phyloP scores from a whole-genome alignment of 1,139 yeast genomes.

The Pneumocystis canis region DNA sequence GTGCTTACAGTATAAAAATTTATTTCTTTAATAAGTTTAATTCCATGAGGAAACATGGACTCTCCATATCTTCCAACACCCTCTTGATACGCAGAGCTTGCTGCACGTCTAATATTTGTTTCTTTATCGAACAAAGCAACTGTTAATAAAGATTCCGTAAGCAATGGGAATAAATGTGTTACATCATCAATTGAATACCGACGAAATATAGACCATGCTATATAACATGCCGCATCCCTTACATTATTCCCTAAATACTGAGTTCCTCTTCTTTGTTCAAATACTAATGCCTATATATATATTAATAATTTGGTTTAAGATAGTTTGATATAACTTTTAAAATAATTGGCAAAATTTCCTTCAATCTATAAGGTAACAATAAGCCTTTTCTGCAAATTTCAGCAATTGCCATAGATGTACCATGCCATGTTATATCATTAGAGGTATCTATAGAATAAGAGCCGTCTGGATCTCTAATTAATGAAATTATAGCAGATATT shows the following conservation, averaged over 20 bases:
- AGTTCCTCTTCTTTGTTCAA: conserved; percentile 39
- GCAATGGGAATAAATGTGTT: conserved; percentile 14
- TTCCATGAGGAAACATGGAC: conserved; percentile 20
- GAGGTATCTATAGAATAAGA: conserved; percentile 10
- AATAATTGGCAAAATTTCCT: conserved; percentile 1
- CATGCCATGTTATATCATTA: conserved; percentile 32
- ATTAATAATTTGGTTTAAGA: conserved; percentile 18
- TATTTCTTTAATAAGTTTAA: conserved; percentile 45
- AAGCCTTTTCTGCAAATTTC: conserved; percentile 29
- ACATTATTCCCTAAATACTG: conserved; percentile 49
- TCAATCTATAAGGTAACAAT: conserved; percentile 14
- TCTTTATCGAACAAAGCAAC: conserved; percentile 59
- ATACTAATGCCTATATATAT: conserved; percentile 30
- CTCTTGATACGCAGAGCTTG: conserved; percentile 78
- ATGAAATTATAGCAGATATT: conserved; percentile 21
- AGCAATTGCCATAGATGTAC: conserved; percentile 32
- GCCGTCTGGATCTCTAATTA: conserved; percentile 20
- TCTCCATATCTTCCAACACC: conserved; percentile 51
- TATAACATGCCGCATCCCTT: conserved; percentile 73
- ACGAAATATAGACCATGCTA: conserved; percentile 49
- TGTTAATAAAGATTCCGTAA: conserved; percentile 28
- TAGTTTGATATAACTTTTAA: conserved; percentile 21
- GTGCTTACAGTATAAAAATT: conserved; percentile 36
- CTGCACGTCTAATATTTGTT: conserved; percentile 60
- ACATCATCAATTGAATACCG: conserved; percentile 25